These are phyloP conservation scores for Cyclotella atomus DNA, from an alignment of 108 stramenopile species.

Conservation along the genomic window DNA sequence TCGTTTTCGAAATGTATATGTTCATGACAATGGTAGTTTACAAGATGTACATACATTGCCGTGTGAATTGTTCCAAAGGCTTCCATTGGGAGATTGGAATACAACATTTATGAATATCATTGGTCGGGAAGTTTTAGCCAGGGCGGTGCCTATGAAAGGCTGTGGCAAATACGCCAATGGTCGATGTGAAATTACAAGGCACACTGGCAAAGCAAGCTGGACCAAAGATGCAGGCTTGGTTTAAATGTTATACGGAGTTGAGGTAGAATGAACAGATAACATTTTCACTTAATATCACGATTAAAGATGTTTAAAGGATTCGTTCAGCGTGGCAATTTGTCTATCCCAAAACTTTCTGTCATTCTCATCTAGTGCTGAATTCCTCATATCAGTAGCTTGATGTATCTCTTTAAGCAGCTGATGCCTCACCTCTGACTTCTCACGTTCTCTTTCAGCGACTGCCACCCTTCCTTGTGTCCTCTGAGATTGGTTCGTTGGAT, in stretches of 20 bases:
- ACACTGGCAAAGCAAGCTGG: constrained; percentile 22
- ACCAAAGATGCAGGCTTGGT: neutral
- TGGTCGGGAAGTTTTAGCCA: constrained; percentile 18
- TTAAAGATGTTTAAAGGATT: constrained; percentile 41
- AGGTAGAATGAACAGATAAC: neutral
- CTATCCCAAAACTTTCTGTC: constrained; percentile 57
- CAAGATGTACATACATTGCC: constrained; percentile 14
- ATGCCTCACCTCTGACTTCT: constrained; percentile 46
- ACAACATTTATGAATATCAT: constrained; percentile 23
- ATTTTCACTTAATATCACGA: no score
- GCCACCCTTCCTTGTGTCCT: constrained; percentile 2
- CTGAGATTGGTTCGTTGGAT: neutral
- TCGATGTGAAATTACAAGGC: constrained; percentile 30
- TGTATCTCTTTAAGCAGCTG: constrained; percentile 50
- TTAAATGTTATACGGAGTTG: neutral
- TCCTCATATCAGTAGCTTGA: constrained; percentile 52
- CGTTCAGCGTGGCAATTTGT: constrained; percentile 54
- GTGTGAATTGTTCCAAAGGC: constrained; percentile 31
- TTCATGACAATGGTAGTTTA: neutral
- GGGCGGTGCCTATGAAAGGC: constrained; percentile 26
- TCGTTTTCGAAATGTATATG: neutral
- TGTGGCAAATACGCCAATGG: constrained; percentile 29
- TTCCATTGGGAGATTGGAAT: constrained; percentile 23
- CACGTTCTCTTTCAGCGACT: constrained; percentile 29
- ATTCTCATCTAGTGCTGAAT: constrained; percentile 31